Conservation (phyloP, 129 eudicot species). For the Logfia minima region DNA sequence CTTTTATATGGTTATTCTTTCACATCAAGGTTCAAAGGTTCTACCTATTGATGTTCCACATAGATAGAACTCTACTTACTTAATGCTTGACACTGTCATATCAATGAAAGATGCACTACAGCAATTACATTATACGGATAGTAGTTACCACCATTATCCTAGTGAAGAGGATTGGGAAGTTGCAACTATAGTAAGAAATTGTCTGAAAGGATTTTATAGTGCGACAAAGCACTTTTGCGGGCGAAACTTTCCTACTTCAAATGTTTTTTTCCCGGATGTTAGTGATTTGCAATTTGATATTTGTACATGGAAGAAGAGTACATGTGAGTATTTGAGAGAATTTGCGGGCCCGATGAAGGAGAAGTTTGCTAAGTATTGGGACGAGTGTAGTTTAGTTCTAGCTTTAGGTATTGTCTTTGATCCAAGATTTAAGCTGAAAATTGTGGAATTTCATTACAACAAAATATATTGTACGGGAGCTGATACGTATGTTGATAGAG, state of each 20-base stretch:
- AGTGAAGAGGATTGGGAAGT: slow-evolving; percentile 2
- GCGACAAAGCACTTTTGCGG: background rate
- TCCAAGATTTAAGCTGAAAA: background rate
- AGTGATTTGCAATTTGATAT: background rate
- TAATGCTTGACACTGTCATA: slow-evolving; percentile 4
- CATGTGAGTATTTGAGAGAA: background rate
- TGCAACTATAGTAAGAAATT: background rate
- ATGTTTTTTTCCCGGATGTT: background rate
- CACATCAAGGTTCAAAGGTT: too few species aligned
- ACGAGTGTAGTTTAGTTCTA: background rate
- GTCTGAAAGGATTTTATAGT: background rate
- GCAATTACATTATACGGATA: background rate
- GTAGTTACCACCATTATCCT: background rate
- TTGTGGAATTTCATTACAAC: background rate
- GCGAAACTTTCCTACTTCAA: background rate
- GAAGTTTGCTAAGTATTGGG: background rate
- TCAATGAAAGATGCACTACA: background rate
- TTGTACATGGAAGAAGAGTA: background rate
- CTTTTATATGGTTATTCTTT: too few species aligned
- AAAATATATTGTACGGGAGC: background rate
- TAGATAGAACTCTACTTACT: slow-evolving; percentile 20
- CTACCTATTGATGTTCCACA: background rate
- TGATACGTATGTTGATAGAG: background rate
- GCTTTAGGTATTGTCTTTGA: background rate
- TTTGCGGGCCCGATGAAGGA: background rate